Evolutionary conservation across 2,329 filamentous ascomycete genomes (phyloP), one percentile per base, ranked within the genome.

Genomic region (Pseudocercospora ulei): DNA sequence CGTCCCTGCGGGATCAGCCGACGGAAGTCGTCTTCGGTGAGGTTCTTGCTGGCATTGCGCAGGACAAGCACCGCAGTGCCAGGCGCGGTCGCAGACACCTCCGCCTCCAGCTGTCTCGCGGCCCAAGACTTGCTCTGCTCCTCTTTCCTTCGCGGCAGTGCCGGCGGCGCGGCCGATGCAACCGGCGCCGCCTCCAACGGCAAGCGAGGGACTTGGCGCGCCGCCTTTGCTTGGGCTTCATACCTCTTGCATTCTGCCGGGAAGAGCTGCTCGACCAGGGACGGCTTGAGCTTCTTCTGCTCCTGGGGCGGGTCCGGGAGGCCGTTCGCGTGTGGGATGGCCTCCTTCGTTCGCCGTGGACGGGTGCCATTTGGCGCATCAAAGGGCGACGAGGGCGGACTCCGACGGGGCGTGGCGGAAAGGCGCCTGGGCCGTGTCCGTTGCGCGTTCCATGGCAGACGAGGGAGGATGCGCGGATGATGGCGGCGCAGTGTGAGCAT

Each of bases 11-110:
- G 71, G 3, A 75, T 69, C 11, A 86, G 61, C 39, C 81, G 76
- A 47, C 75, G 70, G 60, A 88, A 87, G 62, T 88, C 82, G 48
- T 71, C 72, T 50, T 78, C 72, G 12, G 67, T 65, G 27, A 87
- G 67, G 12, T 72, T 69, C 40, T 68, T 69, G 51, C 72, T 75
- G 4, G 74, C 69, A 24, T 73, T 71, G 12, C 65, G 65, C 23
- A 86, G 61, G 26, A 78, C 65, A 25, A 87, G 65, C 51, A 65
- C 58, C 1, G 61, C 61, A 4, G 59, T 53, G 3, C 56, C 41
- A 41, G 63, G 53, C 24, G 51, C 47, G 19, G 38, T 24, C 3
- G 34, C 39, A 9, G 17, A 17, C 25, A 40, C 38, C n/a, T 31
- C 3, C 2, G 22, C 27, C 16, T 39, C 22, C 14, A 43, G 14